These are phyloP conservation scores for Mycena vulgaris DNA, from an alignment of 768 basidiomycete species.

Conservation along the genomic window DNA sequence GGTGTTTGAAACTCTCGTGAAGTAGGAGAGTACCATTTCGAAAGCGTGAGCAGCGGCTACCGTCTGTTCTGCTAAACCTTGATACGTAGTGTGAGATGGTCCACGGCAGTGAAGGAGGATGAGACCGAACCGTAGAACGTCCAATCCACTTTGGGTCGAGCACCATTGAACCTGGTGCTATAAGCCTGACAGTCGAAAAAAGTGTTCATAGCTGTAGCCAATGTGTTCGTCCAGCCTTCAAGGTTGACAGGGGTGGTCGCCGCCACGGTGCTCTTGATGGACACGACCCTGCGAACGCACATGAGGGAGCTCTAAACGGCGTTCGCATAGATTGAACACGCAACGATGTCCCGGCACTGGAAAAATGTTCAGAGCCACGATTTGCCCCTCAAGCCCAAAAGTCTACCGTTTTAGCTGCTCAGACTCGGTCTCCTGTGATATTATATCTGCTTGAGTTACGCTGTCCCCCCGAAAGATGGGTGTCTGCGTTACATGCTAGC, in stretches of 20 bases:
- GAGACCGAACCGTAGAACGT: conserved; percentile 44
- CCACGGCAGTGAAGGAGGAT: not conserved
- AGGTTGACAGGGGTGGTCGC: conserved; percentile 19
- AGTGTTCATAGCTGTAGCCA: conserved; percentile 38
- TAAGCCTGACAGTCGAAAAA: conserved; percentile 47
- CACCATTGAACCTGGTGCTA: conserved; percentile 27
- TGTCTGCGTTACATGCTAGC: not conserved
- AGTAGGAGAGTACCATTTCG: conserved; percentile 28
- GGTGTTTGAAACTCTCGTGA: conserved; percentile 1
- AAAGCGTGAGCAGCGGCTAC: conserved; percentile 45
- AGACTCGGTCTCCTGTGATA: conserved; percentile 42
- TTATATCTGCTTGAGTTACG: conserved; percentile 47
- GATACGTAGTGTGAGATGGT: not conserved
- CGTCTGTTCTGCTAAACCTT: conserved; percentile 45
- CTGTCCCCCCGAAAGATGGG: conserved; percentile 28
- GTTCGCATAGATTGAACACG: not conserved
- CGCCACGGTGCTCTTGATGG: conserved; percentile 33
- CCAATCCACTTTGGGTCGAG: conserved; percentile 31
- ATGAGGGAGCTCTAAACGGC: not conserved
- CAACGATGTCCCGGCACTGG: conserved; percentile 37
- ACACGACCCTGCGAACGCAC: conserved; percentile 28
- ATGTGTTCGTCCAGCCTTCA: conserved; percentile 33
- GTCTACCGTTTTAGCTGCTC: conserved; percentile 45
- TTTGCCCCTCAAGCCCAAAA: too few relatives aligned
- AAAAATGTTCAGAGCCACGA: not conserved